Evolutionary conservation across 768 basidiomycete species (phyloP).

Genomic region (Daedaleopsis nitida): DNA sequence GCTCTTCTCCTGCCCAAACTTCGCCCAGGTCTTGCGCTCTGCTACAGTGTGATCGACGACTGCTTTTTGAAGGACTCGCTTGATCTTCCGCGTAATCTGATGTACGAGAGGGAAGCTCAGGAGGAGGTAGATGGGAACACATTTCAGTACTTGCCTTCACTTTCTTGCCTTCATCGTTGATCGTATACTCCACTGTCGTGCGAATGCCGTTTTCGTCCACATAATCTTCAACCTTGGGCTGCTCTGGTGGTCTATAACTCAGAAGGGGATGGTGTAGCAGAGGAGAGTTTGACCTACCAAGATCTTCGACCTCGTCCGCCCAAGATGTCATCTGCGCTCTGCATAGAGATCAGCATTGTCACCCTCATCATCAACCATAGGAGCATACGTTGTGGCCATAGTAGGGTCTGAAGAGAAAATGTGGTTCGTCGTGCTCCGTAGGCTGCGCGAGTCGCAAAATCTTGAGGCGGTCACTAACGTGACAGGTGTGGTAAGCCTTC

Average conservation of each 20-base stretch:
- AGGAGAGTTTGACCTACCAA: slow-evolving; percentile 43
- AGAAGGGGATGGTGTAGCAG: neutral
- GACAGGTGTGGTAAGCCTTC: neutral
- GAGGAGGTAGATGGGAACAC: slow-evolving; percentile 1
- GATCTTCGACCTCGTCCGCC: slow-evolving; percentile 86
- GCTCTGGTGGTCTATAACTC: slow-evolving; percentile 31
- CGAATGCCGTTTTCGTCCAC: slow-evolving; percentile 87
- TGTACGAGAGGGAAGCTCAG: neutral
- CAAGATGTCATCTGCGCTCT: slow-evolving; percentile 68
- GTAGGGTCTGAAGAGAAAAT: slow-evolving; percentile 8
- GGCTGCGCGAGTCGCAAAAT: slow-evolving; percentile 10
- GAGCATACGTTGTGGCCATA: slow-evolving; percentile 18
- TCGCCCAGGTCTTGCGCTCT: slow-evolving; percentile 89
- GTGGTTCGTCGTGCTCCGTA: neutral
- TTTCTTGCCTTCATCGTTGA: slow-evolving; percentile 93
- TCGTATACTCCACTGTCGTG: slow-evolving; percentile 76
- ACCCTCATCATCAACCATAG: neutral
- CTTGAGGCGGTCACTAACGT: slow-evolving; percentile 6
- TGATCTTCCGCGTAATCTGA: slow-evolving; percentile 85
- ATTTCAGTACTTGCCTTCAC: slow-evolving; percentile 71
- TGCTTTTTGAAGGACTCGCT: slow-evolving; percentile 84
- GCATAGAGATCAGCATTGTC: neutral
- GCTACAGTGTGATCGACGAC: slow-evolving; percentile 95
- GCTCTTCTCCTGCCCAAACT: slow-evolving; percentile 91
- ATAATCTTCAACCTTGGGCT: slow-evolving; percentile 65